phyloP scores from a whole-genome alignment of 179 eudicot genomes.

The Silene coronaria region DNA sequence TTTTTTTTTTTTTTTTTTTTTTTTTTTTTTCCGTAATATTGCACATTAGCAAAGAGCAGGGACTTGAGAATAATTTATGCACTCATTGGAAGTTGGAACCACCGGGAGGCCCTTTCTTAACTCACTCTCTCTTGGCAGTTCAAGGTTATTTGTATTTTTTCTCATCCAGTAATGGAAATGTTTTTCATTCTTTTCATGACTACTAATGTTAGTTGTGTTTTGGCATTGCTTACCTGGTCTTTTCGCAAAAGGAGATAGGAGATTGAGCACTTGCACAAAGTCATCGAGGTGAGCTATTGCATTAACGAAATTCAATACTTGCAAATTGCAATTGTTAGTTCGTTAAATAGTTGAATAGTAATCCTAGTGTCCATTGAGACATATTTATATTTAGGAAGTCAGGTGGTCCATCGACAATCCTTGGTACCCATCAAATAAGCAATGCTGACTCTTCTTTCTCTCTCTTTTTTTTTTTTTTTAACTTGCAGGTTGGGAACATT shows the following conservation, averaged over 20 bases:
- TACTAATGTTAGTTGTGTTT: conserved; percentile 14
- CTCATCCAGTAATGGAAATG: not conserved
- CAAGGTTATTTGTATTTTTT: conserved; percentile 7
- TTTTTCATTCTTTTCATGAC: not conserved
- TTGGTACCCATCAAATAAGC: not conserved
- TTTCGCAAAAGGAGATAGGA: not conserved
- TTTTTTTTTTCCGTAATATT: not conserved
- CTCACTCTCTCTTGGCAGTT: conserved; percentile 4
- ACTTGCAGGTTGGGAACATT: conserved; percentile 4
- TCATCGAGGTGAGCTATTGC: conserved; percentile 7
- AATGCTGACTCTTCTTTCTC: not conserved
- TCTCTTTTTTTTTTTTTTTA: no score
- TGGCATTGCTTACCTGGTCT: conserved; percentile 21
- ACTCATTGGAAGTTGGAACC: conserved; percentile 4
- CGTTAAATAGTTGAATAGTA: not conserved
- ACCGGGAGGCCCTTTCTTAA: conserved; percentile 7
- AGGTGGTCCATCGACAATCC: not conserved
- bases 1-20: not conserved
- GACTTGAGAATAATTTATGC: conserved; percentile 7
- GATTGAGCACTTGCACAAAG: not conserved
- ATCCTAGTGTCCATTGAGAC: not conserved
- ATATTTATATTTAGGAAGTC: not conserved
- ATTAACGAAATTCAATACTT: not conserved
- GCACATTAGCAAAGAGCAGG: conserved; percentile 23
- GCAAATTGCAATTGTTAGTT: not conserved